Evolutionary conservation across 2,329 filamentous ascomycete species (phyloP).

Genomic region (Talaromyces piceae): DNA sequence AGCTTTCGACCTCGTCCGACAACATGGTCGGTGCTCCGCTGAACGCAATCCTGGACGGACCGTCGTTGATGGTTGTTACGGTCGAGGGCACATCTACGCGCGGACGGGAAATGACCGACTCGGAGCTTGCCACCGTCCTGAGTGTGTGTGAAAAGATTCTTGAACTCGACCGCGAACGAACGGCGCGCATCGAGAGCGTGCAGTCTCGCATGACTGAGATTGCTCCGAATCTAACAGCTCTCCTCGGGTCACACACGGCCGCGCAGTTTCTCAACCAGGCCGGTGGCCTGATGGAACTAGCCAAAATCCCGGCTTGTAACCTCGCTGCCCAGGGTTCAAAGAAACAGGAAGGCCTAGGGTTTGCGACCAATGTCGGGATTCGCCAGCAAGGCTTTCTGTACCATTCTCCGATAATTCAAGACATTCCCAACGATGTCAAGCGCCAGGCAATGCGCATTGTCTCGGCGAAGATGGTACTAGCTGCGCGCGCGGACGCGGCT

Average conservation of each 20-base stretch:
- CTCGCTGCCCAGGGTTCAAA: constrained; percentile 85
- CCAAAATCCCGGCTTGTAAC: constrained; percentile 90
- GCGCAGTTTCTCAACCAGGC: constrained; percentile 94
- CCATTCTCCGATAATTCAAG: constrained; percentile 79
- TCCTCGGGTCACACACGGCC: constrained; percentile 87
- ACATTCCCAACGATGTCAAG: constrained; percentile 78
- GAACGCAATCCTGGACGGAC: constrained; percentile 74
- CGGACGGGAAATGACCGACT: constrained; percentile 66
- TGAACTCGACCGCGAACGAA: constrained; percentile 80
- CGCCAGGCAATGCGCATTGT: constrained; percentile 93
- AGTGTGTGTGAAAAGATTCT: constrained; percentile 81
- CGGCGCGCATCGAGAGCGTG: constrained; percentile 82
- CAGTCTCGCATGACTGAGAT: constrained; percentile 96
- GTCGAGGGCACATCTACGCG: constrained; percentile 88
- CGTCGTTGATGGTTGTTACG: constrained; percentile 89
- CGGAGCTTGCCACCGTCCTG: constrained; percentile 66
- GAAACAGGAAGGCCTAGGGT: constrained; percentile 69
- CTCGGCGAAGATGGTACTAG: constrained; percentile 86
- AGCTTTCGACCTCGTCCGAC: constrained; percentile 65
- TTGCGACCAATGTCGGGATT: constrained; percentile 87
- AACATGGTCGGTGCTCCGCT: constrained; percentile 72
- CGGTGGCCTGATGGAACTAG: constrained; percentile 78
- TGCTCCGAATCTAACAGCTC: constrained; percentile 82
- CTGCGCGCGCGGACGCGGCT: constrained; percentile 80
- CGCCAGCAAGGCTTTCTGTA: constrained; percentile 91